Evolutionary conservation across 345 rosid species (phyloP).

Genomic region (Mercurialis annua): DNA sequence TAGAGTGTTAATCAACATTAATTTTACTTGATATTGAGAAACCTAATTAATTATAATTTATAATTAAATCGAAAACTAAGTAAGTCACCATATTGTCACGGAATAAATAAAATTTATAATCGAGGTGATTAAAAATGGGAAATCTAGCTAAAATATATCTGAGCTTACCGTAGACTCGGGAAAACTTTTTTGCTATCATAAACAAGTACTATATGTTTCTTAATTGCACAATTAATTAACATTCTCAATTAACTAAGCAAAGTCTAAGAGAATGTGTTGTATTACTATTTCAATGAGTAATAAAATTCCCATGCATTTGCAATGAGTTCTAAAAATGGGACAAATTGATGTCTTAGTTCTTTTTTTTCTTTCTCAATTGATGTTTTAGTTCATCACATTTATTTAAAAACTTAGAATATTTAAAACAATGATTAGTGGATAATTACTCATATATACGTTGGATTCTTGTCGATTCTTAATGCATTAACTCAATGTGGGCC

Average conservation of each 20-base stretch:
- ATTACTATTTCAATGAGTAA: no score
- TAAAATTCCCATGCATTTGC: neutral
- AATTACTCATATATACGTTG: conserved; percentile 14
- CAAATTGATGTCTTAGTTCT: no score
- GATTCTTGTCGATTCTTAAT: conserved; percentile 28
- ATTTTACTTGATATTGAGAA: neutral
- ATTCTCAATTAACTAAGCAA: neutral
- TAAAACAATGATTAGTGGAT: neutral
- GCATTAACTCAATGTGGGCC: conserved; percentile 28
- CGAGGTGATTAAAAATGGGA: no score
- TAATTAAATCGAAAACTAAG: no score
- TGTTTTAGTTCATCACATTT: no score
- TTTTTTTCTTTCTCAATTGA: no score
- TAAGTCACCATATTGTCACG: no score
- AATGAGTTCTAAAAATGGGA: neutral
- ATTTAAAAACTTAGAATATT: conserved; percentile 4
- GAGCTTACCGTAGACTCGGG: no score
- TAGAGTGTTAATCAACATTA: neutral
- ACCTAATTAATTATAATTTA: neutral
- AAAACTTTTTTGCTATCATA: neutral
- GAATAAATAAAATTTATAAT: no score
- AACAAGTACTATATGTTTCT: neutral
- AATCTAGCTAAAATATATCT: no score
- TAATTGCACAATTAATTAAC: neutral
- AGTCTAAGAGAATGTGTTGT: neutral